Evolutionary conservation across 2,329 filamentous ascomycete genomes (phyloP).

Genomic region (Monascus ruber): DNA sequence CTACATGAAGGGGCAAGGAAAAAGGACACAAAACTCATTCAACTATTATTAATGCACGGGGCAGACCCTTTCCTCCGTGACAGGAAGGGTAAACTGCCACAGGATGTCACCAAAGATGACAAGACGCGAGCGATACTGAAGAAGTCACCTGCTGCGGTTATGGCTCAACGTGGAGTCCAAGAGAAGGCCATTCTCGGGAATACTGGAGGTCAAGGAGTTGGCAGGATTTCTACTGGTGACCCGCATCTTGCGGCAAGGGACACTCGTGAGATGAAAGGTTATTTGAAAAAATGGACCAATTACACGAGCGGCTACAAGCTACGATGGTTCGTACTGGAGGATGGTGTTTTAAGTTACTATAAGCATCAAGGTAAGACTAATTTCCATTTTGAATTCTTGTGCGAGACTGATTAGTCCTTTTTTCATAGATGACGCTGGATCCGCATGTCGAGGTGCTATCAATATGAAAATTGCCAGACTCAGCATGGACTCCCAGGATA

Average conservation of each 20-base stretch:
- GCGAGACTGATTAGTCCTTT: no score
- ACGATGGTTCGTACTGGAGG: conserved; percentile 94
- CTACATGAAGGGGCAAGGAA: conserved; percentile 87
- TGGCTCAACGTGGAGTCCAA: conserved; percentile 88
- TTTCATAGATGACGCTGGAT: conserved; percentile 63
- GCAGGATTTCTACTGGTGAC: conserved; percentile 33
- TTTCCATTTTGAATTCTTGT: no score
- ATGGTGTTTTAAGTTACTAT: conserved; percentile 96
- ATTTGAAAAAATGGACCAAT: conserved; percentile 99
- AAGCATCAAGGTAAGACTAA: conserved; percentile 63
- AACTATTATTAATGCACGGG: conserved; percentile 81
- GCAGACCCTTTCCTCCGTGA: conserved; percentile 93
- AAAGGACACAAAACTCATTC: conserved; percentile 76
- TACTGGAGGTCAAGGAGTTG: conserved; percentile 46
- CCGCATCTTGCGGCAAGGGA: conserved; percentile 62
- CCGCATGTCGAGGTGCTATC: conserved; percentile 91
- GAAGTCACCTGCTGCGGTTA: conserved; percentile 84
- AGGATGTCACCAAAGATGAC: conserved; percentile 94
- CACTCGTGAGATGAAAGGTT: conserved; percentile 93
- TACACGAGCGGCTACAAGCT: conserved; percentile 96
- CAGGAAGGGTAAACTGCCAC: conserved; percentile 86
- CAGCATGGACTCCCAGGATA: conserved; percentile 94
- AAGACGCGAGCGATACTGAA: conserved; percentile 79
- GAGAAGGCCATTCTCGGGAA: conserved; percentile 91
- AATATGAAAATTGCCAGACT: conserved; percentile 96